Conservation (phyloP, 2,329 filamentous ascomycete genomes). For the Cytospora mali region DNA sequence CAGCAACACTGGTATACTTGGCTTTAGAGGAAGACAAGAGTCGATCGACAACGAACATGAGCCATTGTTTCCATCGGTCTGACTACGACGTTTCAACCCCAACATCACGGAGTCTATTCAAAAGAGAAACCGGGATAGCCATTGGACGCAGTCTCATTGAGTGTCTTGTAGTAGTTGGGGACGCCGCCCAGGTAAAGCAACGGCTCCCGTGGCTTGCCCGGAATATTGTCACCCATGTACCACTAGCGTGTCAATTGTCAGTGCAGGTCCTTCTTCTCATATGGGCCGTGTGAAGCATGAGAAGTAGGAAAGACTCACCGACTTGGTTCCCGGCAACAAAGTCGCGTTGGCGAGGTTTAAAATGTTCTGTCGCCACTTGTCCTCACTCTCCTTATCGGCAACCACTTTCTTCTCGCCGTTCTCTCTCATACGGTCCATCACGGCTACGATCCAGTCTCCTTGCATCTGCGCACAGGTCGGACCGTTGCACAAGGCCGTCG, state of each 20-base stretch:
- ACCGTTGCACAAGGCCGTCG: slow-evolving; percentile 43
- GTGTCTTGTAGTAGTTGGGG: slow-evolving; percentile 28
- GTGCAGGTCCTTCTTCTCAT: not conserved
- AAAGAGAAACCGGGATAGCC: slow-evolving; percentile 15
- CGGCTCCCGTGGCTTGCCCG: slow-evolving; percentile 42
- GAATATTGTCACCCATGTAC: slow-evolving; percentile 47
- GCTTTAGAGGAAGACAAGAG: too few relatives aligned
- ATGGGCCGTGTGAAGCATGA: not conserved
- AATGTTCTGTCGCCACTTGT: slow-evolving; percentile 37
- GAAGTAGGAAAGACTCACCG: slow-evolving; percentile 24
- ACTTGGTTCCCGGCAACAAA: slow-evolving; percentile 39
- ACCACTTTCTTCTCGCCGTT: slow-evolving; percentile 39
- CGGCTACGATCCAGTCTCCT: slow-evolving; percentile 42
- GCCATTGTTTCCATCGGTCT: too few relatives aligned
- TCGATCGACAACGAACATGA: too few relatives aligned
- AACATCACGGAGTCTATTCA: not conserved
- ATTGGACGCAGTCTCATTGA: slow-evolving; percentile 9
- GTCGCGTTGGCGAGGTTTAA: slow-evolving; percentile 35
- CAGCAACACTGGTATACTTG: too few relatives aligned
- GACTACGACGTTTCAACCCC: not conserved
- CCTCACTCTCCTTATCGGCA: slow-evolving; percentile 36
- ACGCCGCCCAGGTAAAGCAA: slow-evolving; percentile 39
- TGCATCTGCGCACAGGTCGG: slow-evolving; percentile 45
- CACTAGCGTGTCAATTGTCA: slow-evolving; percentile 30
- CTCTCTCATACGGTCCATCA: slow-evolving; percentile 37